A percentile compares a stretch with the other conserved stretches of the same genome.
phyloP scores from a whole-genome alignment of 257 asterid genomes.

The Verbena officinalis region DNA sequence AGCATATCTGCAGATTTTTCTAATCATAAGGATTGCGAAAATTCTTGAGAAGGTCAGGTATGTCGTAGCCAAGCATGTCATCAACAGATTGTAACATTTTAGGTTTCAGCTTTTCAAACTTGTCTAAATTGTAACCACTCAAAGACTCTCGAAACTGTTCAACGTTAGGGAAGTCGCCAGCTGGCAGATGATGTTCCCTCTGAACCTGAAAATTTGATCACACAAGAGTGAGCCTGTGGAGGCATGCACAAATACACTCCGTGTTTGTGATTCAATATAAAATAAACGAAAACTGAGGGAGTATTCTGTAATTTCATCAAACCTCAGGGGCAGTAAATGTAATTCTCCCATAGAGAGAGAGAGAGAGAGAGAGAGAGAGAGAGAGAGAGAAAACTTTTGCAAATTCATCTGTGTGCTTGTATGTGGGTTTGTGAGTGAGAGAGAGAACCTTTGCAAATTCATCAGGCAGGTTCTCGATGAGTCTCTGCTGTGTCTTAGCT shows the following conservation, averaged over 20 bases:
- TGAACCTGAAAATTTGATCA: constrained; percentile 58
- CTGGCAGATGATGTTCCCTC: constrained; percentile 81
- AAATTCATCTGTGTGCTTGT: too few species aligned
- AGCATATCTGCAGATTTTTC: neutral
- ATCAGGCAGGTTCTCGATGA: constrained; percentile 67
- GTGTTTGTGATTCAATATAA: neutral
- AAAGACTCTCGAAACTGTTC: constrained; percentile 72
- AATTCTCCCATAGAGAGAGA: too few species aligned
- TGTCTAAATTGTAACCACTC: constrained; percentile 77
- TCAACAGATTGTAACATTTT: constrained; percentile 86
- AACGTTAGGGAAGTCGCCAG: constrained; percentile 87
- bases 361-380: constrained; percentile 6
- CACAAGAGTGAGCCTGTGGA: constrained; percentile 3
- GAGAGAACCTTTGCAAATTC: constrained; percentile 79
- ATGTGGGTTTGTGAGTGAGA: neutral
- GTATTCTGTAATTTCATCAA: too few species aligned
- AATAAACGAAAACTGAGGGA: too few species aligned
- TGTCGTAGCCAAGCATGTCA: constrained; percentile 93
- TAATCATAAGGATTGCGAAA: constrained; percentile 89
- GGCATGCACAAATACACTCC: neutral
- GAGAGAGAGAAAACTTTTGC: too few species aligned
- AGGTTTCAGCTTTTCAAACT: constrained; percentile 84
- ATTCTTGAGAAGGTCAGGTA: constrained; percentile 83
- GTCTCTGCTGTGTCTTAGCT: constrained; percentile 88
- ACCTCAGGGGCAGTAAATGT: too few species aligned